Evolutionary conservation across 441 rosid genomes (phyloP).

Genomic region (Eutrema salsugineum): DNA sequence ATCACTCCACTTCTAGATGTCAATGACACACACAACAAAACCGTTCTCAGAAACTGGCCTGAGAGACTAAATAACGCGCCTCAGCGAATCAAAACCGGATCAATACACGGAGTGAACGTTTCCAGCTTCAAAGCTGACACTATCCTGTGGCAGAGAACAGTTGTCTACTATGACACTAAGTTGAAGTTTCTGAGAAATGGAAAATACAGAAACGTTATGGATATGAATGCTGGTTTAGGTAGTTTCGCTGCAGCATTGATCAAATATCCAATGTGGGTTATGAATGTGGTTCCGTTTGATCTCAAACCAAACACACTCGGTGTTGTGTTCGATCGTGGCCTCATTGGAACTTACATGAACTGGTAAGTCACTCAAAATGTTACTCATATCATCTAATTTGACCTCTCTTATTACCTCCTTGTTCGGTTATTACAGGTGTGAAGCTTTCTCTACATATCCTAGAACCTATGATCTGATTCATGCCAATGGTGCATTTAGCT

Average conservation of each 20-base stretch:
- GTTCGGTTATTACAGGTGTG: slow-evolving; percentile 47
- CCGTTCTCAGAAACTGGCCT: slow-evolving; percentile 43
- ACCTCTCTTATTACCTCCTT: not conserved
- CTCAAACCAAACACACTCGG: slow-evolving; percentile 48
- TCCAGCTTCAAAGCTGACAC: slow-evolving; percentile 37
- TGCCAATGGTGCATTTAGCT: slow-evolving; percentile 51
- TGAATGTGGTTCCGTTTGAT: slow-evolving; percentile 58
- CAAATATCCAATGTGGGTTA: slow-evolving; percentile 61
- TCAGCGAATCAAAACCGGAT: slow-evolving; percentile 32
- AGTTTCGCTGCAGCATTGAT: slow-evolving; percentile 60
- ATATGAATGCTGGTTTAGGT: slow-evolving; percentile 48
- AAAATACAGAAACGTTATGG: slow-evolving; percentile 55
- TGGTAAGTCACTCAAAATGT: slow-evolving; percentile 42
- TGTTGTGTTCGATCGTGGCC: slow-evolving; percentile 61
- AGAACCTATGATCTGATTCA: slow-evolving; percentile 60
- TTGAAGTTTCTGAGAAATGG: slow-evolving; percentile 41
- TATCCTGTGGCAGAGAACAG: slow-evolving; percentile 42
- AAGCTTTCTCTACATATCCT: slow-evolving; percentile 65
- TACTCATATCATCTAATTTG: not conserved
- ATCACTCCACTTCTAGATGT: slow-evolving; percentile 45
- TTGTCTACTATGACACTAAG: slow-evolving; percentile 39
- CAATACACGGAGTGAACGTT: slow-evolving; percentile 29
- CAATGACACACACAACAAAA: slow-evolving; percentile 11
- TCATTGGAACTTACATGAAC: slow-evolving; percentile 66
- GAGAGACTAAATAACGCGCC: slow-evolving; percentile 45